Base-by-base conservation (phyloP, 2,329 filamentous ascomycete genomes). In the Ophiostoma sp. region DNA sequence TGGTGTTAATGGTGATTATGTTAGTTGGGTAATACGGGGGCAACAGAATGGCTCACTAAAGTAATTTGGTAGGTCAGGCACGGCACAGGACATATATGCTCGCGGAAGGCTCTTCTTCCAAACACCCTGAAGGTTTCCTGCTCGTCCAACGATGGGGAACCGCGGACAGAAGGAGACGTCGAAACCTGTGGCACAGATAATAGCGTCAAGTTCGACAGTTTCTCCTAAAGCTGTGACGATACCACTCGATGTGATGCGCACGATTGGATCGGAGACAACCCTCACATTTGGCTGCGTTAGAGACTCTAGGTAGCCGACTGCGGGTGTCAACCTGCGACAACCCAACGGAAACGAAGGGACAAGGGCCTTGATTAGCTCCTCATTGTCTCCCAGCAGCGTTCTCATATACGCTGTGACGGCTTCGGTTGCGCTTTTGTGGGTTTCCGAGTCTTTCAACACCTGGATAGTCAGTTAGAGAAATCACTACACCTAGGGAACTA, bases 161-260 rank as follows among this genome's bases (percentile, higher is more conserved):
- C 61, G 70, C 28, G 70, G 70, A 42, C 70, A 33, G 33, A 72
- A 72, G 0, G 59, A 64, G 42, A 68, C 63, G 19, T 72, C 48
- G 31, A 68, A 72, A 6, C 70, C 70, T 6, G 70, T 72, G 31
- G 70, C 70, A 36, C 70, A 72, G 22, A 72, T n/a, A 48, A 52
- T 52, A 52, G 48, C 48, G 48, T 52, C 48, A 52, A 52, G 48
- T 52, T 52, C 48, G 48, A 52, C 22, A 22, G 48, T 52, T 52
- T 52, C 48, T 52, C 48, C 48, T 9, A 19, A 52, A 52, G 48
- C 48, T 52, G 48, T 52, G 48, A 52, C 48, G 48, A 52, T 52
- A 52, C 48, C 48, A 52, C 48, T 52, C n/a, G 48, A 52, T 52
- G 48, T 52, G 48, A 52, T 52, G 22, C 48, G 48, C 48, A 52